phyloP scores from a whole-genome alignment of 345 rosid genomes.

The Hevea brasiliensis region DNA sequence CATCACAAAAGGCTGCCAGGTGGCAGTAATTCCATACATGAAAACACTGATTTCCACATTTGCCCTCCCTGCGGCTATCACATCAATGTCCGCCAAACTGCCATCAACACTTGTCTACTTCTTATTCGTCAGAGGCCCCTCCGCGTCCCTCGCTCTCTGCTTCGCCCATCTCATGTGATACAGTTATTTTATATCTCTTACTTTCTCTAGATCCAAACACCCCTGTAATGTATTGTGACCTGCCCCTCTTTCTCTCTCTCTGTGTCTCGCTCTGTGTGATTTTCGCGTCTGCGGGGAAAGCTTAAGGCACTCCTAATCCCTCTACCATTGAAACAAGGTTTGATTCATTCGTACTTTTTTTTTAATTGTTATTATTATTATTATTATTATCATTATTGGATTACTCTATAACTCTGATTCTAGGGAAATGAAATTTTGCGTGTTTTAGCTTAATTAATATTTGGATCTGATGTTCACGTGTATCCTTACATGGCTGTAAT shows the following conservation, averaged over 20 bases:
- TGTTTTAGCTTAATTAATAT: slow-evolving; percentile 17
- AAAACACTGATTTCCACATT: slow-evolving; percentile 28
- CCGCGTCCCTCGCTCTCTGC: slow-evolving; percentile 3
- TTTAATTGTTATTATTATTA: no score
- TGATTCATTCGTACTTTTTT: slow-evolving; percentile 15
- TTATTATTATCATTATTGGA: neutral
- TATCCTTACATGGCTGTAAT: neutral
- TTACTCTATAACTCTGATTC: neutral
- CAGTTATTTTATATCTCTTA: slow-evolving; percentile 24
- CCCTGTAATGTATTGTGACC: neutral
- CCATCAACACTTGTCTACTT: slow-evolving; percentile 28
- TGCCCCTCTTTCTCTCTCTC: slow-evolving; percentile 9
- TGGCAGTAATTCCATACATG: slow-evolving; percentile 25
- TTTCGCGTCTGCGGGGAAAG: neutral
- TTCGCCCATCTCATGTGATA: slow-evolving; percentile 32
- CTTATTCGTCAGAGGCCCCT: slow-evolving; percentile 13
- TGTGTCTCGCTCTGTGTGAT: slow-evolving; percentile 2
- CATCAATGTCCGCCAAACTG: neutral
- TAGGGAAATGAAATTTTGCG: neutral
- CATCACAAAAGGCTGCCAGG: slow-evolving; percentile 20
- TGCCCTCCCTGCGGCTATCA: slow-evolving; percentile 6
- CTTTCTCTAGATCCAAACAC: slow-evolving; percentile 36
- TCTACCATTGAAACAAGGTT: slow-evolving; percentile 34
- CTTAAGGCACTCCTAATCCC: slow-evolving; percentile 10
- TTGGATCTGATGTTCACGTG: slow-evolving; percentile 30